phyloP scores from a whole-genome alignment of 1,284 basidiomycete genomes.

The Laetiporus sulphureus region DNA sequence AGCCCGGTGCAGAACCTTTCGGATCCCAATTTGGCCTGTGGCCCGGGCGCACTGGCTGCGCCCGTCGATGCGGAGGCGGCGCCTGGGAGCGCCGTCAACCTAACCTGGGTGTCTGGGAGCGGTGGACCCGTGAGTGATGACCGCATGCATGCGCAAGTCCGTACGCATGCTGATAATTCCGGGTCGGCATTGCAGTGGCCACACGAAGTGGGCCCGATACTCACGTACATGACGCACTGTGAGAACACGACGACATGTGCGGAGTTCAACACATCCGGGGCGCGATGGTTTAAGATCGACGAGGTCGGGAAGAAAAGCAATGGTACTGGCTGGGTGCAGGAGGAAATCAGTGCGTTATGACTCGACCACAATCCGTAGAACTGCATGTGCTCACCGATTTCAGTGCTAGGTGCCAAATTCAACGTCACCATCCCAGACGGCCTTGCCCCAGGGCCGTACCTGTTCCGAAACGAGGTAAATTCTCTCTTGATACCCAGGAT shows the following conservation, averaged over 20 bases:
- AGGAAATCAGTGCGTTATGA: conserved; percentile 28
- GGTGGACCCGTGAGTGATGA: conserved; percentile 18
- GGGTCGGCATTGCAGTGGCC: conserved; percentile 32
- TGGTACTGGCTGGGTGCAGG: conserved; percentile 31
- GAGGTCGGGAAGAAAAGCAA: conserved; percentile 33
- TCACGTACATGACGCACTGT: conserved; percentile 67
- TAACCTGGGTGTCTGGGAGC: conserved; percentile 52
- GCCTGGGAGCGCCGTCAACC: conserved; percentile 34
- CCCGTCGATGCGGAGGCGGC: conserved; percentile 29
- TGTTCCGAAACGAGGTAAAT: conserved; percentile 54
- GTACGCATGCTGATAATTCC: conserved; percentile 20
- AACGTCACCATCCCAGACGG: conserved; percentile 46
- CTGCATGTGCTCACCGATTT: not conserved
- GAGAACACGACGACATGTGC: conserved; percentile 44
- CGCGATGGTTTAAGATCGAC: conserved; percentile 67
- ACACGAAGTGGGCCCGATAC: conserved; percentile 46
- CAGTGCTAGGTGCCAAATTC: conserved; percentile 32
- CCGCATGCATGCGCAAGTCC: not conserved
- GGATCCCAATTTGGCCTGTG: conserved; percentile 35
- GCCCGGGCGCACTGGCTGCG: conserved; percentile 33
- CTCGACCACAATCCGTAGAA: not conserved
- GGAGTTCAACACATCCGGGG: conserved; percentile 47
- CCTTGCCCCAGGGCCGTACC: conserved; percentile 56
- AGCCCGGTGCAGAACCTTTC: conserved; percentile 35
- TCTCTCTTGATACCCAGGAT: not conserved